Conservation (phyloP, 108 stramenopile genomes). For the Cyclotella kingstonii region DNA sequence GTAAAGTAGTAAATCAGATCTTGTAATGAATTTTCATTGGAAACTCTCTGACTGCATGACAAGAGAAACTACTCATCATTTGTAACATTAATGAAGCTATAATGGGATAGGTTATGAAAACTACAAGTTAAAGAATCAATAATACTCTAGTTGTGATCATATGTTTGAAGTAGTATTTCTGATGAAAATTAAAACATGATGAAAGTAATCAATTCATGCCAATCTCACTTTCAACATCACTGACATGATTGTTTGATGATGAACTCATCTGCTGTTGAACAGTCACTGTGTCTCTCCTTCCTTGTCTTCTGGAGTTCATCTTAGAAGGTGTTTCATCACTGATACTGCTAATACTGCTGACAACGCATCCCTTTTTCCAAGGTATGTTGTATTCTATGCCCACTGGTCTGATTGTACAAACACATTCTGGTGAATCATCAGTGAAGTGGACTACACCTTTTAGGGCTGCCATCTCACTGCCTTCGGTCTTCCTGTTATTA, state of each 20-base stretch:
- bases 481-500: constrained; percentile 46
- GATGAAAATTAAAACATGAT: too few species aligned
- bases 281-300: not conserved
- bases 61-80: too few species aligned
- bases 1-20: too few species aligned
- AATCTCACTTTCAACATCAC: not conserved
- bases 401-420: constrained; percentile 76
- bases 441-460: constrained; percentile 84
- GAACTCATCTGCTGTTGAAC: not conserved
- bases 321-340: not conserved
- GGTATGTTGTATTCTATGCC: not conserved
- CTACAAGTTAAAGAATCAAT: too few species aligned
- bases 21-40: too few species aligned
- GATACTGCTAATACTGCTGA: too few species aligned
- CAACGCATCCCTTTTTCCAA: not conserved
- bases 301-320: not conserved
- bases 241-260: too few species aligned
- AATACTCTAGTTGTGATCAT: too few species aligned
- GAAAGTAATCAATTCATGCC: not conserved
- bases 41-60: too few species aligned
- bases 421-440: constrained; percentile 78
- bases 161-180: too few species aligned
- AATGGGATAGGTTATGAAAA: too few species aligned
- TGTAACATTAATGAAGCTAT: too few species aligned
- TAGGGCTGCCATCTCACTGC: constrained; percentile 28